A percentile compares a stretch with the other conserved stretches of the same genome.
Evolutionary conservation across 495 filamentous ascomycete species (phyloP).

Genomic region (Thozetella sp.): DNA sequence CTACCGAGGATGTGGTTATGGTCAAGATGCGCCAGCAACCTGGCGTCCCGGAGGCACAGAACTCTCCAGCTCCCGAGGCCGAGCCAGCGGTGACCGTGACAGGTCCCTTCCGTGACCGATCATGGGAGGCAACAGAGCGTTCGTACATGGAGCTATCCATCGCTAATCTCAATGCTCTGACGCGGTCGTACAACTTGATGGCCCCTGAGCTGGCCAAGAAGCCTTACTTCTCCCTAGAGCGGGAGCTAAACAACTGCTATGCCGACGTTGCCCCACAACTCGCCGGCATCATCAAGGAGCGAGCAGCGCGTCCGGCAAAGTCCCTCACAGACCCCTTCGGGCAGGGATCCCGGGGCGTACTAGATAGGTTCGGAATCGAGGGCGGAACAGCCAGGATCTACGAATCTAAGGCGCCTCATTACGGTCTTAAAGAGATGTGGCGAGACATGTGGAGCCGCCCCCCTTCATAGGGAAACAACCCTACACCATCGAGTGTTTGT

Average conservation of each 20-base stretch:
- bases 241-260: slow-evolving; percentile 80
- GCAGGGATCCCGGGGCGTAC: slow-evolving; percentile 26
- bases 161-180: slow-evolving; percentile 74
- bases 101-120: slow-evolving; percentile 63
- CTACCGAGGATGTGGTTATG: slow-evolving; percentile 50
- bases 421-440: slow-evolving; percentile 84
- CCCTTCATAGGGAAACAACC: not conserved
- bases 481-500: not conserved
- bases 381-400: slow-evolving; percentile 58
- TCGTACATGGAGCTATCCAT: slow-evolving; percentile 81
- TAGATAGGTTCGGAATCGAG: slow-evolving; percentile 42
- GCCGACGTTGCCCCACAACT: slow-evolving; percentile 82
- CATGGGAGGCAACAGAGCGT: slow-evolving; percentile 70
- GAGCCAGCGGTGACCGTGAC: slow-evolving; percentile 25
- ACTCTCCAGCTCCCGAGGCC: not conserved
- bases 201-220: slow-evolving; percentile 92
- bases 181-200: slow-evolving; percentile 92
- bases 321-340: slow-evolving; percentile 28
- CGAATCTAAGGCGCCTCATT: slow-evolving; percentile 69
- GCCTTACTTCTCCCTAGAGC: slow-evolving; percentile 83
- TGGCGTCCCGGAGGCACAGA: not conserved
- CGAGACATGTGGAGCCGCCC: slow-evolving; percentile 61
- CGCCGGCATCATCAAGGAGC: slow-evolving; percentile 67
- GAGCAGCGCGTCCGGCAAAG: slow-evolving; percentile 55
- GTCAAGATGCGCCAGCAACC: slow-evolving; percentile 38